Conservation (phyloP, 225 moss, liverwort and hornwort species). For the Takakia lepidozioides region DNA sequence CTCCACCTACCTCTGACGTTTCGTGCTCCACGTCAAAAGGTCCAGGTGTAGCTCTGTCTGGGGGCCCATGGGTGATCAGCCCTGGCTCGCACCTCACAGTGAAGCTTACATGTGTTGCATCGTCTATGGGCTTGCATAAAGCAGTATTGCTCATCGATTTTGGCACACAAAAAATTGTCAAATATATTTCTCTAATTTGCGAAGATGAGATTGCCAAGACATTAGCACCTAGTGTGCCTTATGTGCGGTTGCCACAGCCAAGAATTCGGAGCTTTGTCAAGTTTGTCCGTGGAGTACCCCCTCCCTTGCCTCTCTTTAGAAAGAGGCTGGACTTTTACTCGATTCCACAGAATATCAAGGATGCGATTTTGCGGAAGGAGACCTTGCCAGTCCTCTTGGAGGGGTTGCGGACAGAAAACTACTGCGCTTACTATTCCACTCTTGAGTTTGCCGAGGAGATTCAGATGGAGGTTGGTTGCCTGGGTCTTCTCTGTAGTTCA, state of each 20-base stretch:
- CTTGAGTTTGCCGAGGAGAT: conserved; percentile 53
- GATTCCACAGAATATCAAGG: conserved; percentile 32
- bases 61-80: conserved; percentile 42
- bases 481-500: no score
- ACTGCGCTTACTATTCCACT: conserved; percentile 37
- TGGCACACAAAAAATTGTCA: conserved; percentile 44
- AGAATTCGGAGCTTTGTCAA: conserved; percentile 50
- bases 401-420: conserved; percentile 42
- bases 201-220: conserved; percentile 52
- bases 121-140: conserved; percentile 46
- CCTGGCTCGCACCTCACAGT: conserved; percentile 43
- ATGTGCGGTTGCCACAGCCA: conserved; percentile 39
- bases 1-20: conserved; percentile 26
- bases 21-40: conserved; percentile 28
- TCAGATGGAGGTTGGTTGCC: conserved; percentile 63
- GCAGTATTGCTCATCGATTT: conserved; percentile 45
- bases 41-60: conserved; percentile 35
- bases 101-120: conserved; percentile 36
- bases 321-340: conserved; percentile 41
- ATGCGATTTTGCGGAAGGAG: conserved; percentile 44
- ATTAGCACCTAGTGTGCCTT: conserved; percentile 45
- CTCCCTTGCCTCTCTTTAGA: conserved; percentile 47
- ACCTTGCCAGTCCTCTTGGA: conserved; percentile 23
- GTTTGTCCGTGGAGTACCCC: conserved; percentile 49
- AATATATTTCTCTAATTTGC: conserved; percentile 39